Evolutionary conservation across 805 yeast species (phyloP).

Genomic region (Debaryomyces tyrocola): DNA sequence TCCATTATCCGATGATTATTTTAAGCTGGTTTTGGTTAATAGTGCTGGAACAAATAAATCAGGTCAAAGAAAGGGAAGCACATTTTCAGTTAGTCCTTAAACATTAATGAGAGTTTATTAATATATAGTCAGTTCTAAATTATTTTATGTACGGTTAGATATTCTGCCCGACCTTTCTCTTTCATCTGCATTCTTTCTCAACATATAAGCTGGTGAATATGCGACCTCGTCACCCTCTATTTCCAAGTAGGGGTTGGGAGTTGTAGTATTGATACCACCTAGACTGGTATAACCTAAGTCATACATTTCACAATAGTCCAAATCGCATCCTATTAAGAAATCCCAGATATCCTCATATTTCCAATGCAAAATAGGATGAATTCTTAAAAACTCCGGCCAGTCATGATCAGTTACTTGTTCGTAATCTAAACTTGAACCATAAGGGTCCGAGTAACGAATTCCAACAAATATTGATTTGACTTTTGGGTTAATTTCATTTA

Average conservation of each 20-base stretch:
- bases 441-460: constrained; percentile 85
- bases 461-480: constrained; percentile 85
- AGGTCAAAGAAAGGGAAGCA: constrained; percentile 20
- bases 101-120: background rate
- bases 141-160: background rate
- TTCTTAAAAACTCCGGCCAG: constrained; percentile 85
- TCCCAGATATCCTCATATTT: constrained; percentile 82
- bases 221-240: constrained; percentile 15
- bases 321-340: constrained; percentile 58
- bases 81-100: background rate
- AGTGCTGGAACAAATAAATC: constrained; percentile 22
- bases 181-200: constrained; percentile 62
- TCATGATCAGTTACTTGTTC: constrained; percentile 81
- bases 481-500: constrained; percentile 45
- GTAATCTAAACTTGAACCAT: constrained; percentile 55
- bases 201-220: constrained; percentile 56
- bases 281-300: constrained; percentile 86
- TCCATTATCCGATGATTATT: constrained; percentile 55
- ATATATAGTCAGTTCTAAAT: background rate
- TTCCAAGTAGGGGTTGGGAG: constrained; percentile 61
- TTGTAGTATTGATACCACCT: constrained; percentile 75
- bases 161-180: constrained; percentile 45
- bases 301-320: constrained; percentile 74
- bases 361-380: constrained; percentile 93
- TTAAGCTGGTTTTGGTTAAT: constrained; percentile 21